Evolutionary conservation across 2,329 filamentous ascomycete species (phyloP).

Genomic region (Fusarium begoniae): DNA sequence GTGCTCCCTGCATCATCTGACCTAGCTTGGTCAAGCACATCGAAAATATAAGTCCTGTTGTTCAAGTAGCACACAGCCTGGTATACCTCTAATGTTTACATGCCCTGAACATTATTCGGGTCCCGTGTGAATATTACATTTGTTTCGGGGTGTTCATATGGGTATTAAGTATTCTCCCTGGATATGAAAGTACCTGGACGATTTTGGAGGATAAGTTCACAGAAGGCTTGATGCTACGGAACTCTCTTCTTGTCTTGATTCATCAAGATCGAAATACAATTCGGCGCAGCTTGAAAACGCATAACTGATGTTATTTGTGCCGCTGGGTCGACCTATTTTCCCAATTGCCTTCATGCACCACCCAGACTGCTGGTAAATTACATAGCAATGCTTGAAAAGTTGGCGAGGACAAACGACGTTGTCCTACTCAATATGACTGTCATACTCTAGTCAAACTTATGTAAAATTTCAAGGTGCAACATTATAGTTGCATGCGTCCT

Average conservation of each 20-base stretch:
- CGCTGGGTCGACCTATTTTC: background rate
- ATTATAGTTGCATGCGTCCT: background rate
- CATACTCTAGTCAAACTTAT: background rate
- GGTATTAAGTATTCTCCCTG: background rate
- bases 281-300: background rate
- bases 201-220: background rate
- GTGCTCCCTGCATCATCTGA: background rate
- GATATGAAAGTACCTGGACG: background rate
- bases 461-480: background rate
- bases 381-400: background rate
- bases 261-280: background rate
- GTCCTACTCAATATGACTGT: background rate
- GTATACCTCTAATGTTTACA: background rate
- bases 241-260: background rate
- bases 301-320: background rate
- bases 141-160: background rate
- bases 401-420: background rate
- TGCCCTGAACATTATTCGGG: background rate
- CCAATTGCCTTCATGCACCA: background rate
- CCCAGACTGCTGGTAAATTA: background rate
- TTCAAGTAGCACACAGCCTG: background rate
- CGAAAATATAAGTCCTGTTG: background rate
- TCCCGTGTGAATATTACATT: background rate
- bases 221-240: background rate
- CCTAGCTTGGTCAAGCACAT: background rate